Conservation (phyloP, 2,329 filamentous ascomycete species). For the Lasiodiplodia hormozganensis region DNA sequence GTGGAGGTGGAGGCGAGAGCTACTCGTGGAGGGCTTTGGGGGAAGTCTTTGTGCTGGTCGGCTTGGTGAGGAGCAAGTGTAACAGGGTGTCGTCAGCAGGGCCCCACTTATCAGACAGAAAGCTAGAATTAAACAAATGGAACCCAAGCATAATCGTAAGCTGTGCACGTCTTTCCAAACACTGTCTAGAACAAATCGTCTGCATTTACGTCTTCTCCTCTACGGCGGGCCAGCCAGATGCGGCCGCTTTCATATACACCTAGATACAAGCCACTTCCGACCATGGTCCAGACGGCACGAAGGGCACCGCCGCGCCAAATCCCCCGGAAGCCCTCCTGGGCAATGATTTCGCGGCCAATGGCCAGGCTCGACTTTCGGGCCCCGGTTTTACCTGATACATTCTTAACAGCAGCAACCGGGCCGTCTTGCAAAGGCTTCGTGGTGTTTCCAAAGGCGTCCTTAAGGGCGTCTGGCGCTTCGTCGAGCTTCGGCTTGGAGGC, state of each 20-base stretch:
- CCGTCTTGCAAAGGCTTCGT: background rate
- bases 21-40: background rate
- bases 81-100: background rate
- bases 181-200: slow-evolving; percentile 25
- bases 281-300: slow-evolving; percentile 78
- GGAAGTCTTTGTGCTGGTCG: background rate
- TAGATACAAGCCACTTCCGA: slow-evolving; percentile 84
- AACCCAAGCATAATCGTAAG: background rate
- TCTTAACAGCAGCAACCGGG: background rate
- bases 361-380: slow-evolving; percentile 49
- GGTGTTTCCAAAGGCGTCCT: slow-evolving; percentile 25
- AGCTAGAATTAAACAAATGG: background rate
- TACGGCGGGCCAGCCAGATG: slow-evolving; percentile 53
- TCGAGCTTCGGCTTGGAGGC: slow-evolving; percentile 32
- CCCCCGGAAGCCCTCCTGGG: slow-evolving; percentile 72
- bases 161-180: background rate
- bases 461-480: slow-evolving; percentile 15
- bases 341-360: slow-evolving; percentile 70
- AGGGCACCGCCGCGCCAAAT: slow-evolving; percentile 79
- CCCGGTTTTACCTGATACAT: background rate
- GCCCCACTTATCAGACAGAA: background rate
- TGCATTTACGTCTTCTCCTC: slow-evolving; percentile 45
- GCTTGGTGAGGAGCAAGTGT: background rate
- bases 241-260: slow-evolving; percentile 85
- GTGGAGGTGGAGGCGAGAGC: background rate